Base-by-base conservation (phyloP, 768 basidiomycete species). In the Phaeotremella fagi region DNA sequence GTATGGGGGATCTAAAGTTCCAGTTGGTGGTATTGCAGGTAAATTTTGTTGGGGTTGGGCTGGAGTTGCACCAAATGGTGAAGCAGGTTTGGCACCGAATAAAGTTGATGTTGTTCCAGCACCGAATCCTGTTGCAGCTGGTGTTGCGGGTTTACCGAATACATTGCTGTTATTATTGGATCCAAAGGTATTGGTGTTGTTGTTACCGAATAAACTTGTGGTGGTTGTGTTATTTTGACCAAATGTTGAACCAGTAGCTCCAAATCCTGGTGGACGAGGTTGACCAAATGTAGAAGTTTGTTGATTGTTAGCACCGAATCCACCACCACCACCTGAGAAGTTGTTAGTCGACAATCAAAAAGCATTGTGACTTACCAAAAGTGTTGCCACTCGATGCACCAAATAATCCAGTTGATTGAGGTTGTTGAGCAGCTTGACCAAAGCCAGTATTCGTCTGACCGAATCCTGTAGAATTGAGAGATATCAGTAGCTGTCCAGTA, bases 1-100 rank as follows among this genome's bases (percentile, higher is more conserved):
- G 66, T 84, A 91, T 2, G 81, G 72, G 2, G 88, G 84, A 58
- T 83, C 82, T 15, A 82, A 77, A 0, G 86, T 80, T 33, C 90
- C 89, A 14, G 82, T 83, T 1, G 83, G 82, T 4, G 86, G 81
- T 12, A 81, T 80, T 24, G 84, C 77, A 23, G 23, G 79, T 57
- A 48, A 66, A 45, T 46, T 59, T 75, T 29, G 75, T 77, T 78
- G 42, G 44, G 23, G 45, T 46, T 48, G 45, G n/a, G n/a, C n/a
- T n/a, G n/a, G n/a, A 23, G 47, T 46, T 11, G 49, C 24, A 11
- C 69, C 69, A 37, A 71, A 71, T 2, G 54, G 50, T 1, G 55
- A 56, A 12, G 52, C 49, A 43, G 55, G 48, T 24, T 55, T 46
- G 12, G 54, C 24, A 24, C 58, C 67, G 33, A 63, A 68, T 20